phyloP scores from a whole-genome alignment of 73 alveolate species.

The Paramecium primaurelia region DNA sequence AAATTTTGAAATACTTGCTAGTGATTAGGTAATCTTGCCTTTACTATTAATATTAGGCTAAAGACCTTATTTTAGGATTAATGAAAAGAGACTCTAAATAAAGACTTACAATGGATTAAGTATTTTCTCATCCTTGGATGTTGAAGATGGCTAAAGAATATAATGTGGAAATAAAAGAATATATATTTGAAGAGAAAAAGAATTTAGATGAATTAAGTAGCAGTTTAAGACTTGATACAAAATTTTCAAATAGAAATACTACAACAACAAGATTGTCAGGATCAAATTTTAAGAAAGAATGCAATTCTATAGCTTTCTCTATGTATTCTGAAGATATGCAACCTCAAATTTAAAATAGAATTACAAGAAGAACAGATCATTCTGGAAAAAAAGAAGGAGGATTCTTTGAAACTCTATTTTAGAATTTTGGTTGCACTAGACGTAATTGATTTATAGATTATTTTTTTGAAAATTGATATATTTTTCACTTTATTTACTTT shows the following conservation, averaged over 20 bases:
- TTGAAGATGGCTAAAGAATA: neutral
- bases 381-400: neutral
- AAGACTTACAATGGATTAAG: neutral
- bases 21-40: neutral
- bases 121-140: neutral
- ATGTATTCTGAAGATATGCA: neutral
- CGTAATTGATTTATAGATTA: neutral
- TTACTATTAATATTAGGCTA: neutral
- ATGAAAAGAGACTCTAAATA: neutral
- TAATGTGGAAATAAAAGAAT: neutral
- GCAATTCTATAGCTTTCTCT: neutral
- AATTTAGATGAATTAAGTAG: constrained; percentile 1
- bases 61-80: neutral
- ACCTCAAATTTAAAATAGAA: neutral
- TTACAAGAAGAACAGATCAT: neutral
- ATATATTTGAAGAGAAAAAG: neutral
- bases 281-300: neutral
- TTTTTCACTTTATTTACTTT: neutral
- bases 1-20: constrained; percentile 31
- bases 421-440: neutral
- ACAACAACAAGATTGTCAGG: neutral
- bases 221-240: neutral
- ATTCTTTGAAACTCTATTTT: neutral
- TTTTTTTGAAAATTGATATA: neutral
- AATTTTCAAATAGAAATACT: neutral